Base-by-base conservation (phyloP, 495 filamentous ascomycete species). In the Jackrogersella multiformis region DNA sequence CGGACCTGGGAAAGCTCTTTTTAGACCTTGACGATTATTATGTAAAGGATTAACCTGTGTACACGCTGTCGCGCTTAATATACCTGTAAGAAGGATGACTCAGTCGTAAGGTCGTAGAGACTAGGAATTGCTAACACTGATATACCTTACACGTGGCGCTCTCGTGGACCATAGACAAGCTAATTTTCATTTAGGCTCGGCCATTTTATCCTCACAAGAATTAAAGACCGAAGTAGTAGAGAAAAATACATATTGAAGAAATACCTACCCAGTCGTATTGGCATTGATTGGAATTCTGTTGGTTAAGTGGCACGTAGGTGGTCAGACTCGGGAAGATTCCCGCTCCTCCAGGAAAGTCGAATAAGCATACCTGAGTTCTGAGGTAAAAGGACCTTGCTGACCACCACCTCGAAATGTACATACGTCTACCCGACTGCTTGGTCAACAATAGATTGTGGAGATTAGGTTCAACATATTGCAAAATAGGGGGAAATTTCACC, bases 281-380 rank as follows among this genome's bases (percentile, higher is more conserved):
- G 20, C 13, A 38, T 15, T 34, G 9, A 41, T 52, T 45, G 34
- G 18, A 32, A 51, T 57, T 48, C 35, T 42, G 35, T 52, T 56
- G 30, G 36, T n/a, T n/a, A n/a, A n/a, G 38, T 58, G 32, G n/a
- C 15, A 28, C 21, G 15, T 20, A 34, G 28, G 30, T 18, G 45
- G 21, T 55, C 18, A 39, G 53, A 30, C 13, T 49, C 66, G 61
- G 60, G 66, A 69, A 56, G 66, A 64, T 61, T 69, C 61, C 56
- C 56, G 66, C 61, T 51, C 60, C 38, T 63, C 60, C 38, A 46
- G 15, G 32, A 53, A 34, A 15, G 21, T 7, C 13, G n/a, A 32
- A 16, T n/a, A 28, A 32, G n/a, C 28, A 8, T 49, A 49, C 24
- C 57, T 7, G 48, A 15, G 32, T 21, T 48, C 21, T 16, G 41